phyloP scores from a whole-genome alignment of 2,329 filamentous ascomycete genomes.

The Diaporthe sp. region DNA sequence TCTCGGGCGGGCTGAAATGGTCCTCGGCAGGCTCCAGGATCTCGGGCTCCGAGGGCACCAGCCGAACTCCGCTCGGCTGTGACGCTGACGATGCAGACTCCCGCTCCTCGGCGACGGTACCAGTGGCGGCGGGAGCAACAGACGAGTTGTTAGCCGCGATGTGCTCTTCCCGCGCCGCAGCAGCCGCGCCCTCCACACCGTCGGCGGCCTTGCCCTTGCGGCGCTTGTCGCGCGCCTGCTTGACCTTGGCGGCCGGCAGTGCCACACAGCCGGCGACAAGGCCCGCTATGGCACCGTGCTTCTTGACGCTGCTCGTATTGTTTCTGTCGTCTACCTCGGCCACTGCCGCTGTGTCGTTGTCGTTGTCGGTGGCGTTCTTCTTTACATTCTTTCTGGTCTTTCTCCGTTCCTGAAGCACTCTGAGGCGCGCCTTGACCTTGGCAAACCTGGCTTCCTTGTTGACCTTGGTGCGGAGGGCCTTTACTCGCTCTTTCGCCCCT shows the following conservation, averaged over 20 bases:
- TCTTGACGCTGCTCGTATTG: background rate
- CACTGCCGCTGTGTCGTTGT: background rate
- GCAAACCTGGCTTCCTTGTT: slow-evolving; percentile 21
- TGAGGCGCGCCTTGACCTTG: slow-evolving; percentile 5
- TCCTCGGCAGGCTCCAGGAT: background rate
- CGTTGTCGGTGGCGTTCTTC: background rate
- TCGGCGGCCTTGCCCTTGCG: slow-evolving; percentile 23
- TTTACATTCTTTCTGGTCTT: slow-evolving; percentile 13
- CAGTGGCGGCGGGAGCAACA: background rate
- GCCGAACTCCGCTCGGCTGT: background rate
- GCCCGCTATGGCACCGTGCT: slow-evolving; percentile 28
- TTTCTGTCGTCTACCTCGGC: background rate
- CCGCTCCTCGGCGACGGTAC: background rate
- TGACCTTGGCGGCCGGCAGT: slow-evolving; percentile 24
- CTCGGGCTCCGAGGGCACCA: slow-evolving; percentile 20
- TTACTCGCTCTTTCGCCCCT: background rate
- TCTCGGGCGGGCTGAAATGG: slow-evolving; percentile 23
- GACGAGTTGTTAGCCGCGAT: background rate
- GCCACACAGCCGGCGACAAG: slow-evolving; percentile 23
- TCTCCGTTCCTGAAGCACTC: background rate
- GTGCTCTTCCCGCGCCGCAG: slow-evolving; percentile 11
- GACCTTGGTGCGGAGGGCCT: slow-evolving; percentile 20
- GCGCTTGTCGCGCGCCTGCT: slow-evolving; percentile 30
- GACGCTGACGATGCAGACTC: background rate
- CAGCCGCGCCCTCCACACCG: background rate